Evolutionary conservation across 1,139 yeast genomes (phyloP).

Genomic region (Yamadazyma membranifaciens): DNA sequence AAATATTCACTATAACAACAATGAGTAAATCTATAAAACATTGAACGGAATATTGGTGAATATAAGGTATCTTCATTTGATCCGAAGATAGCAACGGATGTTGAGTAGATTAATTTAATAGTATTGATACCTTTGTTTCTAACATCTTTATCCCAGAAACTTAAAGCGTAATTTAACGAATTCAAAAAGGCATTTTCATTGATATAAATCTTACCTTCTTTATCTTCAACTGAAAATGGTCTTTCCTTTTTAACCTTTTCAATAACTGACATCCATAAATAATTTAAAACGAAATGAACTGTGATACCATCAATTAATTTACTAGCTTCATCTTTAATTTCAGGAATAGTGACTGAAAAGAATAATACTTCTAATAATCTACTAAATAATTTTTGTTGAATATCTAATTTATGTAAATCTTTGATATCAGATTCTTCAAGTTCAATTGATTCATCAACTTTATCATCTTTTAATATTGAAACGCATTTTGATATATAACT

Average conservation of each 20-base stretch:
- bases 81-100: constrained; percentile 70
- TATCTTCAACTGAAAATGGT: constrained; percentile 71
- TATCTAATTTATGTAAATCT: constrained; percentile 51
- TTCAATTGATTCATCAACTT: constrained; percentile 30
- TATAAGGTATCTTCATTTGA: constrained; percentile 60
- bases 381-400: constrained; percentile 59
- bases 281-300: constrained; percentile 75
- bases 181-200: constrained; percentile 70
- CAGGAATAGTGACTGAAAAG: constrained; percentile 73
- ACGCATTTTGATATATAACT: constrained; percentile 44
- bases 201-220: constrained; percentile 72
- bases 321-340: constrained; percentile 67
- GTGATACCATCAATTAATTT: constrained; percentile 63
- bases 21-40: constrained; percentile 83
- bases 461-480: constrained; percentile 47
- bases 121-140: constrained; percentile 70
- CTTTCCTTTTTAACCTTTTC: constrained; percentile 71
- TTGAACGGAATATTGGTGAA: constrained; percentile 71
- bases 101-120: constrained; percentile 58
- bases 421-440: constrained; percentile 44
- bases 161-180: constrained; percentile 76
- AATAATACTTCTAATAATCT: constrained; percentile 69
- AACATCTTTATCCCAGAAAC: constrained; percentile 72
- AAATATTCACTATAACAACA: constrained; percentile 88
- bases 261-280: constrained; percentile 69